phyloP scores from a whole-genome alignment of 2,329 filamentous ascomycete genomes.

The Venturia carpophila region DNA sequence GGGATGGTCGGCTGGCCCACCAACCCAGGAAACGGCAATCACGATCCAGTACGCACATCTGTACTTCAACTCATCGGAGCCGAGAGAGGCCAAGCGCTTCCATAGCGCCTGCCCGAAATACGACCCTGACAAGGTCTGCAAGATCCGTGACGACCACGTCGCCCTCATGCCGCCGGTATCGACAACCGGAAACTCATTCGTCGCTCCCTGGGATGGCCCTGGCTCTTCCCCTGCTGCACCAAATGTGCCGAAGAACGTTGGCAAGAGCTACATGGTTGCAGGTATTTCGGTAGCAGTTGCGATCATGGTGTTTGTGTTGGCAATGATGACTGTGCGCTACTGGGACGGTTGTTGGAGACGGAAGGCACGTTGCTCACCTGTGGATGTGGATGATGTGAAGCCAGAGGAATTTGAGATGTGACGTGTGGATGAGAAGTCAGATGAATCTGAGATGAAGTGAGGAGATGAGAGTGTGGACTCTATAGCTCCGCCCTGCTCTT shows the following conservation, averaged over 20 bases:
- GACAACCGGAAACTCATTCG: not conserved
- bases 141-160: not conserved
- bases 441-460: not conserved
- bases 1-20: slow-evolving; percentile 65
- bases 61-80: slow-evolving; percentile 62
- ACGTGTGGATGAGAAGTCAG: too few relatives aligned
- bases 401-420: too few relatives aligned
- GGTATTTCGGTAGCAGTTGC: not conserved
- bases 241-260: not conserved
- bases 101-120: not conserved
- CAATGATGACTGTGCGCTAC: too few relatives aligned
- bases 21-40: slow-evolving; percentile 52
- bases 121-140: slow-evolving; percentile 7
- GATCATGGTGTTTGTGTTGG: not conserved
- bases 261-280: not conserved
- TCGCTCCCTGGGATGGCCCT: not conserved
- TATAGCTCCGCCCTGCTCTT: not conserved
- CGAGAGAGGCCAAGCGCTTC: not conserved
- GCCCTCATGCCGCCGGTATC: not conserved
- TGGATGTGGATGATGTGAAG: too few relatives aligned
- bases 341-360: too few relatives aligned
- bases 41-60: slow-evolving; percentile 64
- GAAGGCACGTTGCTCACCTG: too few relatives aligned
- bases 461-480: not conserved
- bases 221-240: too few relatives aligned